Conservation (phyloP, 371 early-diverging fungal species). For the Fennellomyces sp. region DNA sequence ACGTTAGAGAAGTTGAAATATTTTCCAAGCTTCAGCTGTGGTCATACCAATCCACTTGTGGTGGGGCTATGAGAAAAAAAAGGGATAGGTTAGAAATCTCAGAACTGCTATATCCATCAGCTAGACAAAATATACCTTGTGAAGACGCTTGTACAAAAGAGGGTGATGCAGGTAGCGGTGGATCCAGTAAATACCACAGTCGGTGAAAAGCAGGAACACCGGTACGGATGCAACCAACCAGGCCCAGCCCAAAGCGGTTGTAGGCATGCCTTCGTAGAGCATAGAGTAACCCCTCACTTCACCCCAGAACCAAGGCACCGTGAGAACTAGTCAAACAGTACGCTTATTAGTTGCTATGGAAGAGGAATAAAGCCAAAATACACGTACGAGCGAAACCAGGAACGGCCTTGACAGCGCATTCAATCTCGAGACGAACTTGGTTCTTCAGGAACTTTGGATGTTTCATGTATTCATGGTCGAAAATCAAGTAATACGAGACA, state of each 20-base stretch:
- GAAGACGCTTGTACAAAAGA: constrained; percentile 81
- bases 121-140: constrained; percentile 64
- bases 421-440: constrained; percentile 87
- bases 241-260: constrained; percentile 47
- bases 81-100: too few species aligned
- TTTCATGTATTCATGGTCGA: constrained; percentile 84
- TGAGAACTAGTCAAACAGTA: constrained; percentile 62
- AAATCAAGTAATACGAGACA: constrained; percentile 81
- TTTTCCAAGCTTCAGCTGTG: not conserved
- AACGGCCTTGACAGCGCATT: constrained; percentile 75
- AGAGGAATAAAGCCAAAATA: not conserved
- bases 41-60: constrained; percentile 56
- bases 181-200: constrained; percentile 93
- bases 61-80: constrained; percentile 38
- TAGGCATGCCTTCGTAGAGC: constrained; percentile 63
- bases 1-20: not conserved
- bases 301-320: constrained; percentile 88
- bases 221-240: constrained; percentile 68
- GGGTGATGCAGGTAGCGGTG: constrained; percentile 92
- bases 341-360: too few species aligned
- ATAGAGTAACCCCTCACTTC: constrained; percentile 88
- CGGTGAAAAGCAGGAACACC: constrained; percentile 88
- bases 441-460: constrained; percentile 92
- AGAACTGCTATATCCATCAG: not conserved
- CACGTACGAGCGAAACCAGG: constrained; percentile 71